phyloP scores from a whole-genome alignment of 306 rosid species.

The Casuarina glauca region DNA sequence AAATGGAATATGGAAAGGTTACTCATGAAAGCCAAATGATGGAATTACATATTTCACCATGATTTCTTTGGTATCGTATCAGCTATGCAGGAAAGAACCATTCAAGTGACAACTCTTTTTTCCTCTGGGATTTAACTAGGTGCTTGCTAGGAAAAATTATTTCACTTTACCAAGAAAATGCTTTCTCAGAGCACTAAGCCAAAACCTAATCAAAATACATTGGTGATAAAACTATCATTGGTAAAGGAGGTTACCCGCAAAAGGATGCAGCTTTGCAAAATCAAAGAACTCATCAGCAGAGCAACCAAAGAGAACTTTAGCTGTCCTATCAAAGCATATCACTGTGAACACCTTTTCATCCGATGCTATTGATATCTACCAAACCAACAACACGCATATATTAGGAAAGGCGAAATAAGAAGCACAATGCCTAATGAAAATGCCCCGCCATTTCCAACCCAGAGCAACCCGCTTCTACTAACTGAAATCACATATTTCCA shows the following conservation, averaged over 20 bases:
- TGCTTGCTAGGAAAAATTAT: background rate
- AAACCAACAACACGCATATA: background rate
- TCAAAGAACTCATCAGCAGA: constrained; percentile 73
- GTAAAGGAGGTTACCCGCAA: constrained; percentile 39
- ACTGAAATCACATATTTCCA: background rate
- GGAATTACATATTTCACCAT: background rate
- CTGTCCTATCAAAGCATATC: constrained; percentile 69
- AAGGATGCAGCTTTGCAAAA: constrained; percentile 71
- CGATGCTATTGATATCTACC: constrained; percentile 75
- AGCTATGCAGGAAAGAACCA: background rate
- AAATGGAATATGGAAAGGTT: background rate
- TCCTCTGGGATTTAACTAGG: too few species aligned
- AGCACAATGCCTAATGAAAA: background rate
- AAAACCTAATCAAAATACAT: background rate
- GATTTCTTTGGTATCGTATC: background rate
- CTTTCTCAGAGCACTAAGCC: background rate
- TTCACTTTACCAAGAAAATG: background rate
- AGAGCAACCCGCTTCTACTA: background rate
- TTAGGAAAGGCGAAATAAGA: background rate
- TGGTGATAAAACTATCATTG: background rate
- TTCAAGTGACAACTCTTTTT: background rate
- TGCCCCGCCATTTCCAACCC: background rate
- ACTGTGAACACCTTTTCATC: constrained; percentile 55
- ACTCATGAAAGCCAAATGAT: background rate
- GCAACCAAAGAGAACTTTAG: constrained; percentile 69